Evolutionary conservation across 306 rosid genomes (phyloP).

Genomic region (Quercus engelmannii): DNA sequence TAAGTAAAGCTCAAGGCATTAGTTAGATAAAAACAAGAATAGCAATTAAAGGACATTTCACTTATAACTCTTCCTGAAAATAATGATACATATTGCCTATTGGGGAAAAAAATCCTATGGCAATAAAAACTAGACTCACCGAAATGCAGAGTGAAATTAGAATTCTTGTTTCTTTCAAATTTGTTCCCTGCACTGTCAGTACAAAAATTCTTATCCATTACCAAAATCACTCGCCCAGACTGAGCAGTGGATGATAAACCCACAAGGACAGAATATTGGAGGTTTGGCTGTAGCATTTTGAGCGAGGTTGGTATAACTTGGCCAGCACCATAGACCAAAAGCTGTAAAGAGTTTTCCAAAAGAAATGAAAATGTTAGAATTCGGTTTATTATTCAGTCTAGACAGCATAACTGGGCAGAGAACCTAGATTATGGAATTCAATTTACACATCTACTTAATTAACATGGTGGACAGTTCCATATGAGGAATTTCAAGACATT

Average conservation of each 20-base stretch:
- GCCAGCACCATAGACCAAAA: slow-evolving; percentile 40
- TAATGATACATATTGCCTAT: neutral
- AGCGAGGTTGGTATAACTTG: no score
- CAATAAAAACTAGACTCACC: slow-evolving; percentile 50
- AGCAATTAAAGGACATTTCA: neutral
- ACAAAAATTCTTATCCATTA: no score
- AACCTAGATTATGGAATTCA: neutral
- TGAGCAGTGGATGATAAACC: no score
- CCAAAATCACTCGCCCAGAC: no score
- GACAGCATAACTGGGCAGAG: neutral
- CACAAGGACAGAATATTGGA: no score
- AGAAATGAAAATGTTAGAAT: slow-evolving; percentile 17
- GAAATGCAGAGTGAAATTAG: slow-evolving; percentile 57
- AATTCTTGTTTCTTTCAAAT: slow-evolving; percentile 62
- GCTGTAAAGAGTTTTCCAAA: slow-evolving; percentile 39
- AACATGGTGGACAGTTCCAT: neutral
- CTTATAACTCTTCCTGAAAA: neutral
- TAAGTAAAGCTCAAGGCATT: neutral
- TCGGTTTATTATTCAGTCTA: slow-evolving; percentile 1
- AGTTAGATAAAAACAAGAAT: neutral
- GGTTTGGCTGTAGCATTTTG: no score
- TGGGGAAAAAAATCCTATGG: neutral
- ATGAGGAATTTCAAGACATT: neutral
- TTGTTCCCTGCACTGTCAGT: neutral
- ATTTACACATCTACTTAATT: neutral